Conservation (phyloP, 169 alveolate genomes). For the Condylostoma magnum region DNA sequence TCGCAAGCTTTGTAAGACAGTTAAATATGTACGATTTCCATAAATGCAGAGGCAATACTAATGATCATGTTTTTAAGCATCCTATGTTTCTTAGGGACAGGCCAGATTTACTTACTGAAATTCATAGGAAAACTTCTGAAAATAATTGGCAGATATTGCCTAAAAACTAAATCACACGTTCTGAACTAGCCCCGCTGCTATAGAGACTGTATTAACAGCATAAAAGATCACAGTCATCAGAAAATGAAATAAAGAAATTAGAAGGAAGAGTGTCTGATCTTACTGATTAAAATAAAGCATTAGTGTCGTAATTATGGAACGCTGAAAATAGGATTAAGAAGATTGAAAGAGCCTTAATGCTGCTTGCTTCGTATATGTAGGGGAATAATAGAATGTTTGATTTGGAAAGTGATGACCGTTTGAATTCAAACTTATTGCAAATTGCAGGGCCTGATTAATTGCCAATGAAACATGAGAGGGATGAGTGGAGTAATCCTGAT, state of each 20-base stretch:
- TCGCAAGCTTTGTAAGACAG: conserved; percentile 80
- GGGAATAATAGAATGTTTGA: no score
- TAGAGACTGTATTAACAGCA: not conserved
- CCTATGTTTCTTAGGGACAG: conserved; percentile 14
- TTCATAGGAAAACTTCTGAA: conserved; percentile 6
- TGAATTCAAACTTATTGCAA: no score
- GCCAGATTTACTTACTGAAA: conserved; percentile 9
- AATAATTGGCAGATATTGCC: not conserved
- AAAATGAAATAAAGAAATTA: not conserved
- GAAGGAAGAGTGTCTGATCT: conserved; percentile 27
- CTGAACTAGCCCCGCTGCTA: conserved; percentile 16
- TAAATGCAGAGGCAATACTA: conserved; percentile 26
- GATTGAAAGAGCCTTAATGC: conserved; percentile 18
- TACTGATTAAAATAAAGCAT: not conserved
- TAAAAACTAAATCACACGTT: not conserved
- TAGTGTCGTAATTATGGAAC: not conserved
- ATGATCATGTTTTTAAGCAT: conserved; percentile 12
- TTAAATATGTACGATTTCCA: conserved; percentile 57
- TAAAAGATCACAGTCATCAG: not conserved
- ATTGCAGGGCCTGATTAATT: no score
- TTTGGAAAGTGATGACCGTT: no score
- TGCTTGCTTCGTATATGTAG: conserved; percentile 13
- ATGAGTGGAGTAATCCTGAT: no score
- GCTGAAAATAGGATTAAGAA: conserved; percentile 7
- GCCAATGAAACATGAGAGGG: no score